These are phyloP conservation scores for Peronospora belbahrii DNA, from an alignment of 352 stramenopile genomes.

Conservation along the genomic window DNA sequence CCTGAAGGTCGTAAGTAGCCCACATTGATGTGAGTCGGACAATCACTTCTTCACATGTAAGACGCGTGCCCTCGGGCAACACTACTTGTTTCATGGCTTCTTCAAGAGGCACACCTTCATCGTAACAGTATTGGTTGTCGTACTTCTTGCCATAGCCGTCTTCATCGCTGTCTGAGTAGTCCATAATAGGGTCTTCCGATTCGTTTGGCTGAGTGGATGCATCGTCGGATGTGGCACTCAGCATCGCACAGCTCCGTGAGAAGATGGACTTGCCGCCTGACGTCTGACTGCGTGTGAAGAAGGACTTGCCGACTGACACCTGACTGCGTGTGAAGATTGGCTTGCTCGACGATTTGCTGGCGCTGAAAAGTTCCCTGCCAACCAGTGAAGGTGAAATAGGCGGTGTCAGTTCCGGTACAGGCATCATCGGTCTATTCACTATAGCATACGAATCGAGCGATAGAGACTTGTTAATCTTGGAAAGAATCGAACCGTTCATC, in stretches of 20 bases:
- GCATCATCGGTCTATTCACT: slow-evolving; percentile 32
- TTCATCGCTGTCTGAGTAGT: slow-evolving; percentile 34
- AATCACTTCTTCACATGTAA: slow-evolving; percentile 71
- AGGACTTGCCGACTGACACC: slow-evolving; percentile 22
- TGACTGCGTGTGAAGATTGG: slow-evolving; percentile 35
- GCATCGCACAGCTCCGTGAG: slow-evolving; percentile 22
- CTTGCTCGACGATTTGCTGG: slow-evolving; percentile 31
- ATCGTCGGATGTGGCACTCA: slow-evolving; percentile 32
- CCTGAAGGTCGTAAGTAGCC: slow-evolving; percentile 58
- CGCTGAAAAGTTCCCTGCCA: slow-evolving; percentile 26
- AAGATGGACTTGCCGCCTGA: slow-evolving; percentile 28
- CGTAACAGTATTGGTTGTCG: slow-evolving; percentile 54
- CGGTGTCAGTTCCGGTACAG: slow-evolving; percentile 21
- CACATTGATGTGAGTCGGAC: slow-evolving; percentile 74
- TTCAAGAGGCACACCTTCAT: slow-evolving; percentile 54
- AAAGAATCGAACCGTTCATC: slow-evolving; percentile 55
- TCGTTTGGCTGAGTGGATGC: slow-evolving; percentile 44
- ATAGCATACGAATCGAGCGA: slow-evolving; percentile 58
- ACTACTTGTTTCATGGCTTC: slow-evolving; percentile 80
- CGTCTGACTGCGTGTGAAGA: slow-evolving; percentile 31
- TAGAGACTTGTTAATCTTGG: slow-evolving; percentile 69
- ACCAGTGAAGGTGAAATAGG: slow-evolving; percentile 25
- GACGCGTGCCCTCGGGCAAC: slow-evolving; percentile 36
- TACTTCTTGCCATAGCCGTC: slow-evolving; percentile 42
- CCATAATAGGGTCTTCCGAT: slow-evolving; percentile 42